Evolutionary conservation across 352 stramenopile genomes (phyloP), one percentile per base, ranked within the genome.

Genomic region (Blastocystis sp.): DNA sequence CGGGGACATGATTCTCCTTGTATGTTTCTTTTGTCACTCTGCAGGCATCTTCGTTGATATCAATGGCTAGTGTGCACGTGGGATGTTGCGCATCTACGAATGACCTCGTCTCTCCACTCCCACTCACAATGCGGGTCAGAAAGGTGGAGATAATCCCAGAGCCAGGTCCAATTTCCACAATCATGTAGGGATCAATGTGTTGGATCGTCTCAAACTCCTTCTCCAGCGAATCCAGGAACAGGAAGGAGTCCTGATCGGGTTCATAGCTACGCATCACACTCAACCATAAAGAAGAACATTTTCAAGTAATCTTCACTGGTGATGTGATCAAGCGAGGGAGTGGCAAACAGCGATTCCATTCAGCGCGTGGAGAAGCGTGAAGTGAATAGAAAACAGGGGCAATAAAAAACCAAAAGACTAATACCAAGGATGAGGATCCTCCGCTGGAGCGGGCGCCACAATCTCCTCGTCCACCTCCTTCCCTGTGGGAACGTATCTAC

Each of bases 381-480:
- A 61, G 52, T 19, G 19, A 61, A 19, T 10, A 61, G 52, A 61
- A 10, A 76, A 41, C 10, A 7, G 62, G 7, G 10, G 21, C 21
- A 69, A 69, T 11, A 70, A 28, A 34, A 34, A 70, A 43, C 10
- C 10, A 28, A 70, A 10, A 17, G 21, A 76, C 43, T 76, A 76
- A 76, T 76, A 76, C 71, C 71, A 81, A 64, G 71, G 53, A 81
- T 81, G 62, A 11, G 71, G 71, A 71, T 81, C 71, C 9, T 19
- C 34, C 21, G 71, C 71, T 7, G 71, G 60, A 81, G 71, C 53
- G 62, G 71, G 71, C 38, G 71, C 71, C 60, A 81, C 34, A 9
- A 69, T 28, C 11, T 69, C 23, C 21, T 81, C 53, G 14, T 69
- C 60, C 4, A 17, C 17, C 11, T 23, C 9, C 7, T 74, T 34